Evolutionary conservation across 495 filamentous ascomycete genomes (phyloP).

Genomic region (Aspergillus saccharolyticus): DNA sequence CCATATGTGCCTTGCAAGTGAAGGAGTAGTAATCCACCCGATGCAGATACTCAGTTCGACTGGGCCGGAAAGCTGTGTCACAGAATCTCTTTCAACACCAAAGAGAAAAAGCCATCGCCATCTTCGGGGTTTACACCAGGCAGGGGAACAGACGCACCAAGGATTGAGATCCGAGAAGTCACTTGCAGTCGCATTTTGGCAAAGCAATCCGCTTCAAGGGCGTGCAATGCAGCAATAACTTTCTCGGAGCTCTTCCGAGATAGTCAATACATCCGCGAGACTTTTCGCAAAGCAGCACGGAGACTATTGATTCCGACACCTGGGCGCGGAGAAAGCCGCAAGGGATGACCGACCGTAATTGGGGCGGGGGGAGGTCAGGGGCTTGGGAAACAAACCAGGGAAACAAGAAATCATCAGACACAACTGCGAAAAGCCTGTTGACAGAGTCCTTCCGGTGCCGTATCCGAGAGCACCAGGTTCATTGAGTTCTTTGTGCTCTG

Average conservation of each 20-base stretch:
- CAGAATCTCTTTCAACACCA: background rate
- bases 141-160: background rate
- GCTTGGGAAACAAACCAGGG: no score
- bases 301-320: background rate
- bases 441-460: background rate
- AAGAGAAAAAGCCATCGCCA: no score
- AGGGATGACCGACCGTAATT: background rate
- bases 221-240: background rate
- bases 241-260: background rate
- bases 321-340: background rate
- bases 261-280: background rate
- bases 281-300: background rate
- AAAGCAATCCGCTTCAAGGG: background rate
- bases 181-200: background rate
- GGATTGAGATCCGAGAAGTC: background rate
- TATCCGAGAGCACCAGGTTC: background rate
- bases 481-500: background rate
- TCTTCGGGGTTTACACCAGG: no score
- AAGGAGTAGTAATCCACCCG: constrained; percentile 13
- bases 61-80: background rate
- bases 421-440: background rate
- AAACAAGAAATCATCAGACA: no score
- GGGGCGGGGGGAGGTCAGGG: background rate
- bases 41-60: constrained; percentile 25
- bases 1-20: constrained; percentile 34